phyloP scores from a whole-genome alignment of 345 rosid genomes.

The Orychophragmus violaceus region DNA sequence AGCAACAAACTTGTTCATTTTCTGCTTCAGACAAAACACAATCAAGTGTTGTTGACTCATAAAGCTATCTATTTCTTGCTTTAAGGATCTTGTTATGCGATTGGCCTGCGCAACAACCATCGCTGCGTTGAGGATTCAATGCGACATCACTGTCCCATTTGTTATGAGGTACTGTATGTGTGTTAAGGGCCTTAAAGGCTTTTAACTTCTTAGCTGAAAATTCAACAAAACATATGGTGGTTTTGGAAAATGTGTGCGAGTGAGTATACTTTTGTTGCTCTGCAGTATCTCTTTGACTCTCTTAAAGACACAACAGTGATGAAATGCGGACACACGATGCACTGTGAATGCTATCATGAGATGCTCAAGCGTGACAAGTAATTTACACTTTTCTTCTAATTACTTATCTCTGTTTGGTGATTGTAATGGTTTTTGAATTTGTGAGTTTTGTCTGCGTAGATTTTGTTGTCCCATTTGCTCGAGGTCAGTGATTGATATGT shows the following conservation, averaged over 20 bases:
- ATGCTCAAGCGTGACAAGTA: slow-evolving; percentile 82
- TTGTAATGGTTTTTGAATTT: not conserved
- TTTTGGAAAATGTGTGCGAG: not conserved
- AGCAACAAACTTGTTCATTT: not conserved
- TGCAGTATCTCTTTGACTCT: slow-evolving; percentile 90
- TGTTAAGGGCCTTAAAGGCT: not conserved
- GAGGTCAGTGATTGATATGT: slow-evolving; percentile 81
- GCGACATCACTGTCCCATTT: slow-evolving; percentile 97
- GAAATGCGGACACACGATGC: slow-evolving; percentile 99
- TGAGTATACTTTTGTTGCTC: not conserved
- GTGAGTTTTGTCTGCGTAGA: slow-evolving; percentile 27
- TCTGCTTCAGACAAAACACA: not conserved
- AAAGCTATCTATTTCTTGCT: not conserved
- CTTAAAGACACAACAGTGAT: slow-evolving; percentile 80
- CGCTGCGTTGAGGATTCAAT: slow-evolving; percentile 89
- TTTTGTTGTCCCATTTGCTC: slow-evolving; percentile 94
- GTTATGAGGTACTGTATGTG: slow-evolving; percentile 62
- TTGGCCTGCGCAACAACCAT: slow-evolving; percentile 61
- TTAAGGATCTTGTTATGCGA: slow-evolving; percentile 78
- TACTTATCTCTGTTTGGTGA: not conserved
- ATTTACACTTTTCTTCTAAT: slow-evolving; percentile 18
- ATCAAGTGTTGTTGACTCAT: not conserved
- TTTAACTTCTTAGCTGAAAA: not conserved
- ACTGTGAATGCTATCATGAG: slow-evolving; percentile 68
- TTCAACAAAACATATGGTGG: not conserved